Percentiles rank a stretch among this genome's conserved stretches.
phyloP scores from a whole-genome alignment of 345 rosid species.

The Geranium rotundifolium region DNA sequence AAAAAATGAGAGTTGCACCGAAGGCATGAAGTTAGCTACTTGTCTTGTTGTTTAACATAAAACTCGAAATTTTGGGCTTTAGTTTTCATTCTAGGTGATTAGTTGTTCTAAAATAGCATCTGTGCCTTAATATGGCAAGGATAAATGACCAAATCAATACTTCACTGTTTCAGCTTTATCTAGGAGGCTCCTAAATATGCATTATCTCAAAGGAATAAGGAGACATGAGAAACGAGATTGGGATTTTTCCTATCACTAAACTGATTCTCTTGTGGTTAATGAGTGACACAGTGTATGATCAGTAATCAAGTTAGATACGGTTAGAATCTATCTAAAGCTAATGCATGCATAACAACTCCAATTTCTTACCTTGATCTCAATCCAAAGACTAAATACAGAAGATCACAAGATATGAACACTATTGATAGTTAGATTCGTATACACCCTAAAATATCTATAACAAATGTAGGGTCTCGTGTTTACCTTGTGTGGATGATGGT shows the following conservation, averaged over 20 bases:
- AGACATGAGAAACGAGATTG: too few relatives aligned
- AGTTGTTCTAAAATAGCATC: background rate
- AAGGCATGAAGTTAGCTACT: background rate
- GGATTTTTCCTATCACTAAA: too few relatives aligned
- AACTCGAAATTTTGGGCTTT: too few relatives aligned
- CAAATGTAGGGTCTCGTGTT: background rate
- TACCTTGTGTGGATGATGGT: conserved; percentile 47
- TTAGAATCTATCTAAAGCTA: background rate
- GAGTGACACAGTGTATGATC: too few relatives aligned
- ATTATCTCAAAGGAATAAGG: too few relatives aligned
- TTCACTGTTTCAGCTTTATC: too few relatives aligned
- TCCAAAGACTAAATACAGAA: too few relatives aligned
- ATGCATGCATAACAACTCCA: background rate
- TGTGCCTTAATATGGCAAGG: too few relatives aligned
- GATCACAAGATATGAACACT: background rate
- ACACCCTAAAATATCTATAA: background rate
- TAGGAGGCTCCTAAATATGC: too few relatives aligned
- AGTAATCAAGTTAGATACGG: too few relatives aligned
- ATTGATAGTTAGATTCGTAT: conserved; percentile 2
- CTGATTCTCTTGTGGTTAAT: too few relatives aligned
- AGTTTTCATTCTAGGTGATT: background rate
- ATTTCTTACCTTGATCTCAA: background rate
- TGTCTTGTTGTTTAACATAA: background rate
- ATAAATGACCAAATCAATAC: too few relatives aligned
- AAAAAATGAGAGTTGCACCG: background rate